These are phyloP conservation scores for Aethionema arabicum DNA, from an alignment of 345 rosid genomes.

Conservation along the genomic window DNA sequence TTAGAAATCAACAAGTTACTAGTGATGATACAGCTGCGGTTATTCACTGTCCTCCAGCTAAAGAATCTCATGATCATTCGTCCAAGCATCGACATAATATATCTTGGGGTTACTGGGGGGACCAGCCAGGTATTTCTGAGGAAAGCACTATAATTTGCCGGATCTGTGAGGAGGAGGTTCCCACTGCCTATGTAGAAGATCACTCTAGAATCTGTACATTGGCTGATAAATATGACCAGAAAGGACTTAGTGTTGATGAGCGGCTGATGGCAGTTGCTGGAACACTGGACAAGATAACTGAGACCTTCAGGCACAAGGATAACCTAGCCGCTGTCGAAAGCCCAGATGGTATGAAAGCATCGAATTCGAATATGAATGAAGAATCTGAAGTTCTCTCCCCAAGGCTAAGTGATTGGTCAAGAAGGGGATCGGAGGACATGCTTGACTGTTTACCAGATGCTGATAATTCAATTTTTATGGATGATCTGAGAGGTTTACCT, in stretches of 20 bases:
- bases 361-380: constrained; percentile 84
- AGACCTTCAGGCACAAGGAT: constrained; percentile 76
- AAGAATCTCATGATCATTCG: constrained; percentile 65
- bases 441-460: constrained; percentile 92
- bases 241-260: constrained; percentile 80
- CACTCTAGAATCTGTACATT: constrained; percentile 94
- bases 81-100: constrained; percentile 78
- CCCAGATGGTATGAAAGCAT: constrained; percentile 86
- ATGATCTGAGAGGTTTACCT: constrained; percentile 90
- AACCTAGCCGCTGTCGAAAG: constrained; percentile 62
- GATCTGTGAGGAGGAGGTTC: constrained; percentile 97
- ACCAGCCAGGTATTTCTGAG: constrained; percentile 62
- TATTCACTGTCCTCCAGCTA: constrained; percentile 47
- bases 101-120: constrained; percentile 99
- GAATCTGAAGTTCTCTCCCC: constrained; percentile 91
- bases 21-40: constrained; percentile 44
- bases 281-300: constrained; percentile 88
- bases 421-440: constrained; percentile 99
- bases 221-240: constrained; percentile 94
- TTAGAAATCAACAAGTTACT: constrained; percentile 43
- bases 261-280: constrained; percentile 80
- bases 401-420: constrained; percentile 93
- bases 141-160: constrained; percentile 94
- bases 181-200: constrained; percentile 85
- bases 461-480: constrained; percentile 74